Evolutionary conservation across 495 filamentous ascomycete species (phyloP).

Genomic region (Aspergillus olivimuriae): DNA sequence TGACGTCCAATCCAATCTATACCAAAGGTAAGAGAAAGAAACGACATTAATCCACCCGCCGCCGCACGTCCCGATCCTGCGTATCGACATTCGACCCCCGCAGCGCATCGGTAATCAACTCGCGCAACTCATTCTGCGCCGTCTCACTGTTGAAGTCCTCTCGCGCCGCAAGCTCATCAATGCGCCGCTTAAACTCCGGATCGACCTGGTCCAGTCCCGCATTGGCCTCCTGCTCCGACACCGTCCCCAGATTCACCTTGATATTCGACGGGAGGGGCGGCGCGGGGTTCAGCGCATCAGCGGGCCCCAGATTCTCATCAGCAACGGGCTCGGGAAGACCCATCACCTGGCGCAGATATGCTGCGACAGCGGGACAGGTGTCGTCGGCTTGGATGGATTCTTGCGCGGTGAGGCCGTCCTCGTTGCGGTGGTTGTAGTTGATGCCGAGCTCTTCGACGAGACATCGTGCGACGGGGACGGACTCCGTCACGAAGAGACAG

Average conservation of each 20-base stretch:
- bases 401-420: conserved; percentile 61
- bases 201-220: conserved; percentile 46
- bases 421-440: conserved; percentile 53
- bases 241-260: conserved; percentile 58
- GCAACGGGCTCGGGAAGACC: conserved; percentile 20
- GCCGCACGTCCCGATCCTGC: conserved; percentile 55
- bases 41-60: conserved; percentile 54
- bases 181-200: conserved; percentile 64
- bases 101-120: conserved; percentile 65
- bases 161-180: conserved; percentile 69
- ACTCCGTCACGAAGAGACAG: conserved; percentile 79
- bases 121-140: conserved; percentile 61
- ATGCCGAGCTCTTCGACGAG: conserved; percentile 77
- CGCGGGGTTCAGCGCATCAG: conserved; percentile 29
- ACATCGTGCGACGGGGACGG: conserved; percentile 62
- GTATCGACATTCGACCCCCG: conserved; percentile 40
- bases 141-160: conserved; percentile 67
- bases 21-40: too few species aligned
- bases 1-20: too few species aligned
- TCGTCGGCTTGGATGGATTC: conserved; percentile 67
- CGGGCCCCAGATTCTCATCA: conserved; percentile 11
- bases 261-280: conserved; percentile 62
- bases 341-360: conserved; percentile 54
- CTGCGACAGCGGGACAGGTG: conserved; percentile 60
- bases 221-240: conserved; percentile 52